Evolutionary conservation across 306 rosid genomes (phyloP), one percentile per base, ranked within the genome.

Genomic region (Acacia acuminata): DNA sequence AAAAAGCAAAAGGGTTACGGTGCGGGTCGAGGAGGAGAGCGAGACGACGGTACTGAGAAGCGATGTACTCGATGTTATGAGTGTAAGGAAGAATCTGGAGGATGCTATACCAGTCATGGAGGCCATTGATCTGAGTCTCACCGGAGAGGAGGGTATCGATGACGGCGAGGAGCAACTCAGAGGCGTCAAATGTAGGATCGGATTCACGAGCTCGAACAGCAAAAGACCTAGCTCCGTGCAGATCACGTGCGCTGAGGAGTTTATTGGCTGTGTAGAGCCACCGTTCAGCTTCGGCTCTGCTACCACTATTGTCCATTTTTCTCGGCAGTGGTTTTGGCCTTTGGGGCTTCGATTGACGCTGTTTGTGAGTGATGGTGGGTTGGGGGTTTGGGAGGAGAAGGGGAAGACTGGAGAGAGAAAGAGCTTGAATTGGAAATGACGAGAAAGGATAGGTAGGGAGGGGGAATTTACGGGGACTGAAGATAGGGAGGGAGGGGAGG

Each of bases 201-300:
- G 96, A 89, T 47, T 94, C 99, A 3, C 94, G 89, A 5, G 95
- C 98, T 0, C 99, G 93, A 84, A 96, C 86, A 17, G 98, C 99
- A 19, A 96, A 96, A 50, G 90, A 88, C 76, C 92, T 84, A 0
- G 98, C 92, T 45, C 98, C 98, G 58, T 86, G 93, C 30, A 93
- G 47, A 77, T 96, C 99, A 82, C 94, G 90, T 64, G 97, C 88
- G 58, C 87, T 86, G 5, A 96, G 88, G 0, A 93, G 92, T 86
- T 89, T 96, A 85, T 92, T 92, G 0, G 99, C 97, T 1, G 92
- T 92, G 88, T 83, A 89, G 0, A 96, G 83, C 99, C 97, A 96
- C 42, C 97, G 91, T 83, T 88, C 89, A 16, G 98, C 98, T 76
- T 96, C 99, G 4, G 86, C 94, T 80, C 93, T 84, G 81, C 53